Base-by-base conservation (phyloP, 306 rosid species). In the Oxytropis ochrocephala region DNA sequence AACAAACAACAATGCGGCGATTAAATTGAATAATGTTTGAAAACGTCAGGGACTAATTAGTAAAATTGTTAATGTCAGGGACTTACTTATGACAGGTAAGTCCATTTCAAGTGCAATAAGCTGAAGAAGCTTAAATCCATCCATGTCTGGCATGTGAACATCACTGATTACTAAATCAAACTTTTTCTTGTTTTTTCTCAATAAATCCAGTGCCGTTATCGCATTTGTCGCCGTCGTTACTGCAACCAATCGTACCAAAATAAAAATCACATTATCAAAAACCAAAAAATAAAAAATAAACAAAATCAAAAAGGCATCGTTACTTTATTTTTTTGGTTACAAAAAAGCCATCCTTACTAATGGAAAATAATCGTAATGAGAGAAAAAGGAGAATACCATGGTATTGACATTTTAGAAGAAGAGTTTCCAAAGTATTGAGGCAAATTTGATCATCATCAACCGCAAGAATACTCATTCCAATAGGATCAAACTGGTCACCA, bases 81-180 rank as follows among this genome's bases (percentile, higher is more conserved):
- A n/a, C 88, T 84, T 81, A 95, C 99, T 95, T 75, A 95, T 95
- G 70, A 95, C 97, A 65, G 99, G 99, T 56, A 95, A 79, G 83
- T 91, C 99, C 97, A 95, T 89, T 79, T 95, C 99, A 65, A 95
- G 96, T 44, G 96, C 97, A 41, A 95, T 87, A 57, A 84, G 92
- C 87, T 95, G 97, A 46, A 95, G 96, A 65, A 95, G 74, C 86
- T 89, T 91, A 70, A 95, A 95, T 69, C 99, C 99, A 82, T 95
- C 99, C 99, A 95, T 95, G 83, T 95, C 97, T 29, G 99, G 99
- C 99, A 95, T 95, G 53, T 89, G 91, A 2, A 95, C 99, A 71
- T 91, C 97, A 61, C 97, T 95, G 85, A 91, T 95, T 53, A 95
- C 96, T 24, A 95, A 79, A 73, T 95, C 99, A 78, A 83, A 95